These are phyloP conservation scores for Leccinum griseonigrum DNA, from an alignment of 1,284 basidiomycete genomes.

Conservation along the genomic window DNA sequence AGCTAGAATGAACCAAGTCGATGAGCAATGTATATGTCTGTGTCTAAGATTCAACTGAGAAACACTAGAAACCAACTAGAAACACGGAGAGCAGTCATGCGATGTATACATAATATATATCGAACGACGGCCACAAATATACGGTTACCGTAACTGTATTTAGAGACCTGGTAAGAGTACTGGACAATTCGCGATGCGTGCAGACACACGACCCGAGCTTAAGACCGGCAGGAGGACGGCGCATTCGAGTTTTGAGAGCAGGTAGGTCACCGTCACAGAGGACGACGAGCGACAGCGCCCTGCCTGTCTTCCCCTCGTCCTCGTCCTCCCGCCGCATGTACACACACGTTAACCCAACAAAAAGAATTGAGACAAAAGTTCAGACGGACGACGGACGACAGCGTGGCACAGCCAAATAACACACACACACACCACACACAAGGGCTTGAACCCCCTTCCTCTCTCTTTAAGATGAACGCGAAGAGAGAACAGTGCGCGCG, in stretches of 20 bases:
- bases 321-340: background rate
- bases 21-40: background rate
- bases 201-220: background rate
- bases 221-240: background rate
- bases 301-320: background rate
- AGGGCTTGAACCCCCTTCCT: background rate
- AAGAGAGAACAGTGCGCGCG: background rate
- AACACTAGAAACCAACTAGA: constrained; percentile 1
- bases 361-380: constrained; percentile 8
- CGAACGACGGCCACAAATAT: constrained; percentile 13
- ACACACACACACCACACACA: background rate
- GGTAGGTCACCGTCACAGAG: background rate
- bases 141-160: constrained; percentile 15
- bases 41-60: constrained; percentile 12
- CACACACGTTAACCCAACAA: constrained; percentile 5
- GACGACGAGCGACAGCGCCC: background rate
- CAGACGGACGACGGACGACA: constrained; percentile 10
- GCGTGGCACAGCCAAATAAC: constrained; percentile 2
- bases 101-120: constrained; percentile 16
- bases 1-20: background rate
- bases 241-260: background rate
- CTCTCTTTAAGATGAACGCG: background rate
- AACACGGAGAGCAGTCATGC: background rate
- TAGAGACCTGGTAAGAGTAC: constrained; percentile 18
- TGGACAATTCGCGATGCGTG: background rate